A percentile compares a stretch with the other conserved stretches of the same genome.
Conservation (phyloP, 2,329 filamentous ascomycete genomes). For the Colletotrichum gloeosporioides region DNA sequence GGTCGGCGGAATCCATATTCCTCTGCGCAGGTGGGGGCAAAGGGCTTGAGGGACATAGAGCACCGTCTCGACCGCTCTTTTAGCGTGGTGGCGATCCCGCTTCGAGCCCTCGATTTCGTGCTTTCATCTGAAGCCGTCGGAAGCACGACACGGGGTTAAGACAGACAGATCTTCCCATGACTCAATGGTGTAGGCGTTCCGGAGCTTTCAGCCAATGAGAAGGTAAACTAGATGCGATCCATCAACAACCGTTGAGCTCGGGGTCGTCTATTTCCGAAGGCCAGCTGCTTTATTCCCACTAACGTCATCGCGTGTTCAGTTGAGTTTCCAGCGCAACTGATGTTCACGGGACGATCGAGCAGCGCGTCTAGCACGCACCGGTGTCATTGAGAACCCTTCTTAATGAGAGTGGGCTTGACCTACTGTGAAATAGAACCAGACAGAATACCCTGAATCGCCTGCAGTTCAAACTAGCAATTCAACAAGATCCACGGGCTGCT, state of each 20-base stretch:
- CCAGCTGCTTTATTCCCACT: not conserved
- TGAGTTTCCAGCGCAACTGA: not conserved
- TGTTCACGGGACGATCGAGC: not conserved
- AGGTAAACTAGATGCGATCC: not conserved
- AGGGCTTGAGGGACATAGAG: not conserved
- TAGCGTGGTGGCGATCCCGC: conserved; percentile 9
- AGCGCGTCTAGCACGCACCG: not conserved
- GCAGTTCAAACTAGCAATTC: not conserved
- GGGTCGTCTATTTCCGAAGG: not conserved
- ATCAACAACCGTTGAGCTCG: not conserved
- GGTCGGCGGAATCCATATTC: conserved; percentile 13
- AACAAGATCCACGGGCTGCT: not conserved
- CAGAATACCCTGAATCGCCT: not conserved
- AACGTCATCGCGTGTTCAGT: not conserved
- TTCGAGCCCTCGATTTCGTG: not conserved
- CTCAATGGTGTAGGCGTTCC: not conserved
- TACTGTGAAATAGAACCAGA: not conserved
- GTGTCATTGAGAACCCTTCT: not conserved
- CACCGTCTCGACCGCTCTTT: not conserved
- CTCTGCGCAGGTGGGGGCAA: not conserved
- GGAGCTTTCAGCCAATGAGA: not conserved
- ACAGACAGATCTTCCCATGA: not conserved
- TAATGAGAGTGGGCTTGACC: fast-evolving
- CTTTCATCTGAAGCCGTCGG: not conserved
- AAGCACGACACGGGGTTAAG: conserved; percentile 7